Evolutionary conservation across 345 rosid genomes (phyloP).

Genomic region (Lenwebbia sp.): DNA sequence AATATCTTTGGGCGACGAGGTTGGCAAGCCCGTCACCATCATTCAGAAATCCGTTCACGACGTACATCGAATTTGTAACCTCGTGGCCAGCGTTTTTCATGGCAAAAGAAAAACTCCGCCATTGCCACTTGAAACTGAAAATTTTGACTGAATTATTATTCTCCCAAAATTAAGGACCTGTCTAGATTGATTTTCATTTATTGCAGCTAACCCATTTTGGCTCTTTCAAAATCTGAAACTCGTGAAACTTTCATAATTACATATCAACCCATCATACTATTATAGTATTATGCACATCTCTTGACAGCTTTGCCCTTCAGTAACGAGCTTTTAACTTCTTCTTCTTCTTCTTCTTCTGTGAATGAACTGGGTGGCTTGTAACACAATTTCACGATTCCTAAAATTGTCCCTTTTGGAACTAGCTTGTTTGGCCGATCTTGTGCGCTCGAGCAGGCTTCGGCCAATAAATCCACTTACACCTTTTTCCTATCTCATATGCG

Average conservation of each 20-base stretch:
- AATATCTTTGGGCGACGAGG: no score
- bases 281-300: not conserved
- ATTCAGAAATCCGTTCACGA: no score
- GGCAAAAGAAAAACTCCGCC: no score
- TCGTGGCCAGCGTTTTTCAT: no score
- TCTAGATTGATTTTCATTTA: not conserved
- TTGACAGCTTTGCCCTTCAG: not conserved
- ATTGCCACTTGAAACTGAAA: no score
- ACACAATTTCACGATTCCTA: not conserved
- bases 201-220: not conserved
- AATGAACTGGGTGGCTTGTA: rapidly evolving
- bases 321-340: not conserved
- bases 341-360: not conserved
- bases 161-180: not conserved
- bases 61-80: no score
- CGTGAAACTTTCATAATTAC: not conserved
- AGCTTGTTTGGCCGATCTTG: not conserved
- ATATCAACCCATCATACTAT: not conserved
- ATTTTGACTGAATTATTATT: no score
- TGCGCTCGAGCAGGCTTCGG: not conserved
- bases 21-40: no score
- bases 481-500: not conserved
- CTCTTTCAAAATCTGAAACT: not conserved
- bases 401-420: not conserved
- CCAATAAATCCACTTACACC: not conserved